phyloP scores from a whole-genome alignment of 306 rosid species.

The Pyrus betulifolia region DNA sequence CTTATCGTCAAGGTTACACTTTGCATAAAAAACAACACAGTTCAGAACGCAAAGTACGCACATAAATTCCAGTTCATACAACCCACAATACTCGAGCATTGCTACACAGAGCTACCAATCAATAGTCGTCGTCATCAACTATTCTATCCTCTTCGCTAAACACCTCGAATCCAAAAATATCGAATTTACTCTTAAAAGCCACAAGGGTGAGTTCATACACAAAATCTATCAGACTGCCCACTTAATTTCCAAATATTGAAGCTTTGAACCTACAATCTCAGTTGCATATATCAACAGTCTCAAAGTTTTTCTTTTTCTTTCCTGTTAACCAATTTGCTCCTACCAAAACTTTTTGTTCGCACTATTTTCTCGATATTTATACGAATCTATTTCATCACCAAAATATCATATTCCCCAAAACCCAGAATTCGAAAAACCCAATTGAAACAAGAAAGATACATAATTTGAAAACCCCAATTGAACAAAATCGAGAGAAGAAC shows the following conservation, averaged over 20 bases:
- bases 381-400: neutral
- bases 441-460: neutral
- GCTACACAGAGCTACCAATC: neutral
- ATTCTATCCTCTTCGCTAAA: neutral
- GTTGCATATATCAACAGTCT: neutral
- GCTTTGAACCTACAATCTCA: neutral
- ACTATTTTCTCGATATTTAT: neutral
- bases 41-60: slow-evolving; percentile 2
- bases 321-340: neutral
- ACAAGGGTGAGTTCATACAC: neutral
- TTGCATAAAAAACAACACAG: neutral
- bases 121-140: neutral
- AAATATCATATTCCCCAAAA: neutral
- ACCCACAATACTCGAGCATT: slow-evolving; percentile 2
- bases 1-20: slow-evolving; percentile 32
- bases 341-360: neutral
- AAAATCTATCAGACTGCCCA: neutral
- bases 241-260: neutral
- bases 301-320: neutral
- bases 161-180: neutral
- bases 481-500: neutral
- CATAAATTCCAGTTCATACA: neutral
- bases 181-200: neutral
- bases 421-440: neutral
- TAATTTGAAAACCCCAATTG: neutral